Percentiles rank a stretch among this genome's conserved stretches.
Conservation (phyloP, 768 basidiomycete genomes). For the Aureoboletus auriporus region DNA sequence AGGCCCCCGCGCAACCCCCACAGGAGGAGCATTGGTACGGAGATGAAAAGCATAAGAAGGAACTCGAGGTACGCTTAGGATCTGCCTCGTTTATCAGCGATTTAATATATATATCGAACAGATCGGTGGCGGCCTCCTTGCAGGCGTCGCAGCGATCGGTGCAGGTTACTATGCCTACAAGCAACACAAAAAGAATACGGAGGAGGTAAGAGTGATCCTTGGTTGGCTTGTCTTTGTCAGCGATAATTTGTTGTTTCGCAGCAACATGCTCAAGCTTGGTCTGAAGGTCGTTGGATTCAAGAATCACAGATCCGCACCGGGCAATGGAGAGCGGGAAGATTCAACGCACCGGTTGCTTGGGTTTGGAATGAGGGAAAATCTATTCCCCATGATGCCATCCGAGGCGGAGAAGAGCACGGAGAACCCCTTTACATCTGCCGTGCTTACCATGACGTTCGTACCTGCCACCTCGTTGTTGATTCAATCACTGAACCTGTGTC, state of each 20-base stretch:
- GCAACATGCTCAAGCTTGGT: slow-evolving; percentile 52
- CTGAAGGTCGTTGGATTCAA: slow-evolving; percentile 46
- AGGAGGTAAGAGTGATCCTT: slow-evolving; percentile 41
- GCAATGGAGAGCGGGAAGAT: slow-evolving; percentile 42
- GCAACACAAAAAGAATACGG: slow-evolving; percentile 50
- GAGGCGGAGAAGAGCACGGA: slow-evolving; percentile 51
- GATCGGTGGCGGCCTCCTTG: slow-evolving; percentile 63
- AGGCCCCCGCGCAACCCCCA: slow-evolving; percentile 19
- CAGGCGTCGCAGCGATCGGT: slow-evolving; percentile 48
- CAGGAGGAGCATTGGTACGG: slow-evolving; percentile 55
- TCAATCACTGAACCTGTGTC: slow-evolving; percentile 2
- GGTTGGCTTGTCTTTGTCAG: not conserved
- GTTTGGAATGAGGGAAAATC: slow-evolving; percentile 52
- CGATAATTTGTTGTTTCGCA: slow-evolving; percentile 19
- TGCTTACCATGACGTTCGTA: slow-evolving; percentile 52
- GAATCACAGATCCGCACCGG: slow-evolving; percentile 55
- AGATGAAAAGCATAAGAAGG: slow-evolving; percentile 52
- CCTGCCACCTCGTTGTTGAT: not conserved
- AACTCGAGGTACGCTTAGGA: slow-evolving; percentile 45
- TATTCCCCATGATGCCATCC: slow-evolving; percentile 57
- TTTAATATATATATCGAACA: slow-evolving; percentile 28
- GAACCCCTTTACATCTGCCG: slow-evolving; percentile 56
- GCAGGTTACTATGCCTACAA: slow-evolving; percentile 52
- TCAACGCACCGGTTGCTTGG: slow-evolving; percentile 55
- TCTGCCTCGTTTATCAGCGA: not conserved